These are phyloP conservation scores for Luffa aegyptiaca DNA, from an alignment of 306 rosid genomes.

Conservation along the genomic window DNA sequence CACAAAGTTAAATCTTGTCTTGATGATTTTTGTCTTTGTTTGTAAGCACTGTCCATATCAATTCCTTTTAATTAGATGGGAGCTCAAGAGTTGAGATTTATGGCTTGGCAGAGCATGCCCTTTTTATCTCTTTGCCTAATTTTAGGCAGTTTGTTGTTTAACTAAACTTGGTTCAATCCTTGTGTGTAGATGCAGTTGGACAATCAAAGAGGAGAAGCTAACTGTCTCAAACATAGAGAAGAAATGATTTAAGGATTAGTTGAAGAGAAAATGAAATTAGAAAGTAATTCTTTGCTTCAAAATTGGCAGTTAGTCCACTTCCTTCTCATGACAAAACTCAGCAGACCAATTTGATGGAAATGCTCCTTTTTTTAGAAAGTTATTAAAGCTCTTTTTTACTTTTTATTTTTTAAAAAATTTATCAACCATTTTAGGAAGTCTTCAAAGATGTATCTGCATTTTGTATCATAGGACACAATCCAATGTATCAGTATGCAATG, in stretches of 20 bases:
- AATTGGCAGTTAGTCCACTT: neutral
- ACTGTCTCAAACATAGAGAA: neutral
- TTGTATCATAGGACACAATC: no score
- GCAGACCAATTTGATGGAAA: neutral
- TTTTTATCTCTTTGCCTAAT: neutral
- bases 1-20: neutral
- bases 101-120: neutral
- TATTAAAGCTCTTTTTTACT: no score
- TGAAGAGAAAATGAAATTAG: neutral
- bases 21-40: neutral
- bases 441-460: no score
- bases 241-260: neutral
- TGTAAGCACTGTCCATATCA: neutral
- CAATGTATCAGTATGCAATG: no score
- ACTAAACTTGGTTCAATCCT: neutral
- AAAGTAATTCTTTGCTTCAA: neutral
- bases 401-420: no score
- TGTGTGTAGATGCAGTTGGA: neutral
- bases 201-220: neutral
- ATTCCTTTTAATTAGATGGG: neutral
- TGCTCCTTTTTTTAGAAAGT: neutral
- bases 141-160: constrained; percentile 1
- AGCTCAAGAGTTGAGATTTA: neutral
- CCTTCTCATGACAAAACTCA: constrained; percentile 2
- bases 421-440: no score